Evolutionary conservation across 108 stramenopile species (phyloP), one percentile per base, ranked within the genome.

Genomic region (Seminavis robusta): DNA sequence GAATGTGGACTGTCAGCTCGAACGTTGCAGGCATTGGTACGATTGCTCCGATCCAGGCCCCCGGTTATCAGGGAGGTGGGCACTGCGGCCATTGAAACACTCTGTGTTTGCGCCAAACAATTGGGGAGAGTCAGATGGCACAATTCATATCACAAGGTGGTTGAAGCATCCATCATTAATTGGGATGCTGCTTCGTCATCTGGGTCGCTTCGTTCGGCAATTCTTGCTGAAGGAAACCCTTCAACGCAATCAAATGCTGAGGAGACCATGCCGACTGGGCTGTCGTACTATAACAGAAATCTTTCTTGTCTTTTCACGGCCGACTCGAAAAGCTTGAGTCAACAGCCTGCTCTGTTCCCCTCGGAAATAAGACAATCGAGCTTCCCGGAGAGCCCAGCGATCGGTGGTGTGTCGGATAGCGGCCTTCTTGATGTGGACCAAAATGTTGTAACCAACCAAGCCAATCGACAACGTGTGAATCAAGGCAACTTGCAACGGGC

Each of bases 1-100:
- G 34, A 46, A 28, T 38, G 28, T 44, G 32, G 67, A n/a, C 55
- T 89, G 37, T 77, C 91, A 10, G 71, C 88, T 21, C 68, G 83
- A 45, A 86, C 79, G 23, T 75, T 82, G n/a, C 92, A 93, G 52
- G 86, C 92, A 24, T 66, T 93, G 34, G 56, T 88, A 13, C 55
- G 92, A 55, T 57, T 93, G 26, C 63, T 93, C 3, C 51, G 65
- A 56, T 65, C 74, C 32, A 78, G 68, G 17, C 77, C 74, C 20
- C 29, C 34, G 29, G 31, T 44, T 2, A 78, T 61, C 30, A 79
- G 59, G 34, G 31, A 48, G n/a, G 74, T 89, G 47, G 88, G 86
- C 2, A 66, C 63, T 45, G 76, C 79, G 7, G 80, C 90, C 36
- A 64, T 93, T 28, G 71, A 80, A 27, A 74, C 81, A 23, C 54